Base-by-base conservation (phyloP, 2,329 filamentous ascomycete genomes). In the Xylariaceae sp. region DNA sequence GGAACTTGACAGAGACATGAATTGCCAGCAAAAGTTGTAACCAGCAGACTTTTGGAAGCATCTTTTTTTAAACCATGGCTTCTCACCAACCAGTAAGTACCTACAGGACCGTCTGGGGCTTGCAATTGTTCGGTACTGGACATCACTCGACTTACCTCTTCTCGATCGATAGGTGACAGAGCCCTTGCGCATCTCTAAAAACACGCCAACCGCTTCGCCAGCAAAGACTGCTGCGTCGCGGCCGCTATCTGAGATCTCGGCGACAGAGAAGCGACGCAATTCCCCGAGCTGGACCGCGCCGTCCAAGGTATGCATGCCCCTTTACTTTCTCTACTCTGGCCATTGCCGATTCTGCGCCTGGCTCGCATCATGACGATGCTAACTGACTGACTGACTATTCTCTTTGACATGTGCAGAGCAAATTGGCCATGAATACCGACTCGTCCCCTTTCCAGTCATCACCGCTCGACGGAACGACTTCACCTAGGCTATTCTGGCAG, bases 401-500 rank as follows among this genome's bases (percentile, higher is more conserved):
- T n/a, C n/a, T n/a, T n/a, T n/a, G n/a, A n/a, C n/a, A n/a, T n/a
- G n/a, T 40, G 35, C 46, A 38, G 60, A 35, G 84, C 77, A 85
- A 88, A 68, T 76, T 79, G 64, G 67, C 76, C 44, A 70, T 83
- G 46, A 79, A 74, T 59, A 79, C 74, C 56, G 85, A 90, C 59
- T 85, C 83, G 9, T 90, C 87, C 40, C 85, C 85, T 55, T 88
- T 88, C 70, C 86, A 92, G 64, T 83, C 85, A 19, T 94, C 89
- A 16, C 87, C 88, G 17, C 74, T 83, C 51, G 74, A 81, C 39
- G 60, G 69, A 48, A 67, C 74, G 46, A 73, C 81, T 32, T 94
- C 89, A 31, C 87, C 89, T 37, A 85, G 86, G 50, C 70, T 88
- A 41, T 96, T 96, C 68, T 97, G 92, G 92, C 87, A 94, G 81